Conservation (phyloP, 345 rosid species). For the Geranium rotundifolium region DNA sequence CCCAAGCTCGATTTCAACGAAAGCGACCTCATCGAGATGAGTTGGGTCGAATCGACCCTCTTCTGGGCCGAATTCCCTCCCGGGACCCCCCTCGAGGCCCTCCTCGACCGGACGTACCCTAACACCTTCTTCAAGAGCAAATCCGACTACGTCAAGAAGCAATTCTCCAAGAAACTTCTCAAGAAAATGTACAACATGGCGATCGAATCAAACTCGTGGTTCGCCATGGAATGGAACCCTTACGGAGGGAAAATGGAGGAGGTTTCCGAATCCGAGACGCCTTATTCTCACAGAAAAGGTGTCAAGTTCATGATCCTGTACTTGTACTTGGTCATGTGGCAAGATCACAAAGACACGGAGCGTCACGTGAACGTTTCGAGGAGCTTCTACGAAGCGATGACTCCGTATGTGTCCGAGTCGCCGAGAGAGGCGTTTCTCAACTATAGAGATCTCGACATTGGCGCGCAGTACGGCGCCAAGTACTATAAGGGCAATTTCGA, state of each 20-base stretch:
- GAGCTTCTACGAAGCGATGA: slow-evolving; percentile 25
- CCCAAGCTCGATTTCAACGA: slow-evolving; percentile 36
- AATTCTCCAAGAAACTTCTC: slow-evolving; percentile 24
- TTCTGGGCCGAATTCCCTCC: slow-evolving; percentile 19
- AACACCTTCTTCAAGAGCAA: slow-evolving; percentile 25
- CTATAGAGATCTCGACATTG: slow-evolving; percentile 22
- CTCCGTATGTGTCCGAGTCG: slow-evolving; percentile 41
- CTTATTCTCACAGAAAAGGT: slow-evolving; percentile 52
- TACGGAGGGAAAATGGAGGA: slow-evolving; percentile 56
- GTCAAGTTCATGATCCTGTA: slow-evolving; percentile 37
- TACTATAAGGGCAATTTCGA: slow-evolving; percentile 18
- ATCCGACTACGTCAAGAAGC: slow-evolving; percentile 42
- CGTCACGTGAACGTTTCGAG: slow-evolving; percentile 21
- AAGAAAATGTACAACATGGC: slow-evolving; percentile 26
- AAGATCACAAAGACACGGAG: slow-evolving; percentile 15
- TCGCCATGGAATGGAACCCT: slow-evolving; percentile 21
- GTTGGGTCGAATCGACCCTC: slow-evolving; percentile 39
- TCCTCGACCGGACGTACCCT: slow-evolving; percentile 11
- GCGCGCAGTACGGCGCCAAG: slow-evolving; percentile 16
- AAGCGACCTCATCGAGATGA: slow-evolving; percentile 37
- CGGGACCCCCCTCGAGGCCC: slow-evolving; percentile 13
- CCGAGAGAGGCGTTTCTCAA: slow-evolving; percentile 42
- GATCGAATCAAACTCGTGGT: slow-evolving; percentile 6
- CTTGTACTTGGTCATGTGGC: slow-evolving; percentile 32
- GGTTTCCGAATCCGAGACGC: slow-evolving; percentile 24